Evolutionary conservation across 495 filamentous ascomycete genomes (phyloP).

Genomic region (Penicillium herquei): DNA sequence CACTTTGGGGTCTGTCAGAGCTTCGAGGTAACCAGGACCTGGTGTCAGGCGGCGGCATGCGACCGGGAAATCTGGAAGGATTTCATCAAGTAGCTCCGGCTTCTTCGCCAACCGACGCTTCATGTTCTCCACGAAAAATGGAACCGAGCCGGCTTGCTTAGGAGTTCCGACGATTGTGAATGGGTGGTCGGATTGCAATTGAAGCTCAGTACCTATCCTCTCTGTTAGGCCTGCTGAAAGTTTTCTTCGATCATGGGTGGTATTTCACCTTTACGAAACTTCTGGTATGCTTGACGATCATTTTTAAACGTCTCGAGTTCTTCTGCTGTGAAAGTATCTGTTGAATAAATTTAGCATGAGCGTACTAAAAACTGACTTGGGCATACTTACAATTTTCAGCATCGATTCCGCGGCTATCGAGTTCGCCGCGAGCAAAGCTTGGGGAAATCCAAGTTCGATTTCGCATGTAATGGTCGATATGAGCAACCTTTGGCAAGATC

Average conservation of each 20-base stretch:
- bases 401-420: slow-evolving; percentile 28
- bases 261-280: slow-evolving; percentile 42
- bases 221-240: background rate
- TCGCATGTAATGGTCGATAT: slow-evolving; percentile 45
- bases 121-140: slow-evolving; percentile 42
- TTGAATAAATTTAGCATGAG: background rate
- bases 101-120: slow-evolving; percentile 35
- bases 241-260: background rate
- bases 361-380: background rate
- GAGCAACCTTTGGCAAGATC: slow-evolving; percentile 51
- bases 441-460: slow-evolving; percentile 46
- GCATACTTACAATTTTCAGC: slow-evolving; percentile 34
- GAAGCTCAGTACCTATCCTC: slow-evolving; percentile 39
- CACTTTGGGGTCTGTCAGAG: slow-evolving; percentile 47
- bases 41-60: slow-evolving; percentile 52
- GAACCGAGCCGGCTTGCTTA: slow-evolving; percentile 34
- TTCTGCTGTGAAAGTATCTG: slow-evolving; percentile 38
- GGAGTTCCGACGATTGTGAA: slow-evolving; percentile 35
- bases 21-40: slow-evolving; percentile 48
- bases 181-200: slow-evolving; percentile 48
- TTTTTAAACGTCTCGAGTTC: slow-evolving; percentile 47
- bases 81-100: slow-evolving; percentile 31
- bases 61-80: slow-evolving; percentile 46
- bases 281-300: slow-evolving; percentile 35
- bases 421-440: slow-evolving; percentile 30